These are phyloP conservation scores for Diaporthe ampelina DNA, from an alignment of 2,329 filamentous ascomycete genomes.

Conservation along the genomic window DNA sequence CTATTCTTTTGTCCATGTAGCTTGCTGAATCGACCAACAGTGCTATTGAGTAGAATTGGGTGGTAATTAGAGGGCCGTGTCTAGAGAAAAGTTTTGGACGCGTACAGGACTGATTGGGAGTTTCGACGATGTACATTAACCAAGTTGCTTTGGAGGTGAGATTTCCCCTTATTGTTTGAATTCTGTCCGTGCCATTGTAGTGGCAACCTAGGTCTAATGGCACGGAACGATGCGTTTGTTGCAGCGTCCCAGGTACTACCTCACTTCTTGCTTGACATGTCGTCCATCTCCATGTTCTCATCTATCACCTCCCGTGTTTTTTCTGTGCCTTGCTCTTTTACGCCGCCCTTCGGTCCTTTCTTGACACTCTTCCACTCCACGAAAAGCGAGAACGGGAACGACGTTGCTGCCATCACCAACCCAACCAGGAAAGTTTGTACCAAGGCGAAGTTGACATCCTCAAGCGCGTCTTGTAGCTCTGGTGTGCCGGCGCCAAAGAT, in stretches of 20 bases:
- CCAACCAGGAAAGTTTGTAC: slow-evolving; percentile 1
- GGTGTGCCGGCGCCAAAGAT: slow-evolving; percentile 1
- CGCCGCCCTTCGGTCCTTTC: background rate
- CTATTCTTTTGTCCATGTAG: no score
- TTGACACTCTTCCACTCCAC: slow-evolving; percentile 7
- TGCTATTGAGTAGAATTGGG: no score
- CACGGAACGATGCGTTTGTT: background rate
- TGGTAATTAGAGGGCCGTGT: no score
- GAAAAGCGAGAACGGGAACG: slow-evolving; percentile 12
- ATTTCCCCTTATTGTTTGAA: background rate
- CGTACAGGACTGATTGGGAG: background rate
- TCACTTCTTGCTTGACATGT: slow-evolving; percentile 1
- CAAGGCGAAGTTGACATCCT: slow-evolving; percentile 13
- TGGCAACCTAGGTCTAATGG: background rate
- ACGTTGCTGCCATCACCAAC: background rate
- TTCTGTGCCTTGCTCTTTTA: background rate
- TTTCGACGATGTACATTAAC: background rate
- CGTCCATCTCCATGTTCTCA: slow-evolving; percentile 1
- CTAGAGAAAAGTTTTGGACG: background rate
- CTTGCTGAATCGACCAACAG: no score
- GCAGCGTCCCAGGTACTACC: background rate
- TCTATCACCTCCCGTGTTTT: background rate
- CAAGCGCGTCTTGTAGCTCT: background rate
- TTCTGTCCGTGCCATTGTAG: background rate
- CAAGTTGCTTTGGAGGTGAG: background rate